phyloP scores from a whole-genome alignment of 1,284 basidiomycete species.

The Xerocomus amazonicus region DNA sequence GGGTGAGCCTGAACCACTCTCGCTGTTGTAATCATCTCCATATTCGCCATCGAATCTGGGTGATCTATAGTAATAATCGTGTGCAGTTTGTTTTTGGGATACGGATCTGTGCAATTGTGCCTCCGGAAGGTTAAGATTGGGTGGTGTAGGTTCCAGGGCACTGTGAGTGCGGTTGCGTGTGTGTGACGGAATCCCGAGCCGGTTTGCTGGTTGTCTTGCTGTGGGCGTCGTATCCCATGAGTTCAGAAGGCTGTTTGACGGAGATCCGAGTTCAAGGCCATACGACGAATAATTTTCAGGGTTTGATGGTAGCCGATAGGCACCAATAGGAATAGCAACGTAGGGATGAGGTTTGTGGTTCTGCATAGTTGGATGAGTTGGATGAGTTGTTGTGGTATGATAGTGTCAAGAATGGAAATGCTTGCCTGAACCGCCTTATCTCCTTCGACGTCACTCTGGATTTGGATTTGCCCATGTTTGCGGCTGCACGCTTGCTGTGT shows the following conservation, averaged over 20 bases:
- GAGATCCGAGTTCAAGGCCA: constrained; percentile 17
- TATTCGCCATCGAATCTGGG: constrained; percentile 30
- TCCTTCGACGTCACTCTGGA: constrained; percentile 13
- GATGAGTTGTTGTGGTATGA: not conserved
- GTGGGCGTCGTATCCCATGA: constrained; percentile 32
- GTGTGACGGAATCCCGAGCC: constrained; percentile 6
- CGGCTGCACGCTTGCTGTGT: not conserved
- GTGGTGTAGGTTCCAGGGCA: constrained; percentile 32
- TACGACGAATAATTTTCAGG: constrained; percentile 29
- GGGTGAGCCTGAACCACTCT: constrained; percentile 16
- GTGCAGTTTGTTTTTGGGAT: constrained; percentile 39
- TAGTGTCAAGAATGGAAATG: not conserved
- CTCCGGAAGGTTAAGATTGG: constrained; percentile 45
- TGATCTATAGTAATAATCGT: constrained; percentile 45
- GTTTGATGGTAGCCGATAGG: constrained; percentile 31
- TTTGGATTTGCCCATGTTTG: constrained; percentile 18
- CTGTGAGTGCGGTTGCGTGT: constrained; percentile 38
- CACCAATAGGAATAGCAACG: constrained; percentile 38
- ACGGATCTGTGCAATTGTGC: constrained; percentile 49
- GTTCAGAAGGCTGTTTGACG: constrained; percentile 8
- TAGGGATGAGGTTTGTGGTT: constrained; percentile 38
- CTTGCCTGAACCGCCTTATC: constrained; percentile 6
- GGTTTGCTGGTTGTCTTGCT: constrained; percentile 12
- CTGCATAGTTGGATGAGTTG: constrained; percentile 17
- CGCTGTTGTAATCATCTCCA: constrained; percentile 14